Percentiles rank a stretch among this genome's conserved stretches.
Evolutionary conservation across 192 early-diverging fungal genomes (phyloP).

Genomic region (Coemansia sp.): DNA sequence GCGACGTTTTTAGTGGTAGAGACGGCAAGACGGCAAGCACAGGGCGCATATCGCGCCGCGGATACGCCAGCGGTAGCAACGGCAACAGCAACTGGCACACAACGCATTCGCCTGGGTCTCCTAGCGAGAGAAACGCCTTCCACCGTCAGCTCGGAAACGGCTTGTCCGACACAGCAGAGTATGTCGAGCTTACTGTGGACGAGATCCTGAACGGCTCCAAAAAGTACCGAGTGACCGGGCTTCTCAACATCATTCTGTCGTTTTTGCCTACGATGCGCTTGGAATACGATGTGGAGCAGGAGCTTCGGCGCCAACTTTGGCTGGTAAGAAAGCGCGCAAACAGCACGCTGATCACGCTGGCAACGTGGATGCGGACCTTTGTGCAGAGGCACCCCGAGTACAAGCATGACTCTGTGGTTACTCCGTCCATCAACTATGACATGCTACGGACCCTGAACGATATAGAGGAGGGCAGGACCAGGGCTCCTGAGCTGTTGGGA

Average conservation of each 20-base stretch:
- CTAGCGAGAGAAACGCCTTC: background rate
- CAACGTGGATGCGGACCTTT: constrained; percentile 89
- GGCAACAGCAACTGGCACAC: constrained; percentile 7
- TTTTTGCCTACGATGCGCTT: constrained; percentile 78
- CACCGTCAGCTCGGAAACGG: constrained; percentile 6
- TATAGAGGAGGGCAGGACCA: constrained; percentile 43
- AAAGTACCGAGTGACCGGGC: constrained; percentile 67
- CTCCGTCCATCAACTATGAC: constrained; percentile 82
- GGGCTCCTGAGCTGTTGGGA: constrained; percentile 44
- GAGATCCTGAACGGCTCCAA: constrained; percentile 90
- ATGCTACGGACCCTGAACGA: constrained; percentile 59
- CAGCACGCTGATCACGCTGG: constrained; percentile 81
- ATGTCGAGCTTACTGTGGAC: constrained; percentile 78
- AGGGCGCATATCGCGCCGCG: constrained; percentile 38
- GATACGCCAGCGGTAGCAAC: constrained; percentile 5
- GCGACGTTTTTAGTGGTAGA: constrained; percentile 64
- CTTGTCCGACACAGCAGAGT: constrained; percentile 56
- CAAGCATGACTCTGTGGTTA: constrained; percentile 83
- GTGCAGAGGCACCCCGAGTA: constrained; percentile 84
- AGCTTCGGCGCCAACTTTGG: constrained; percentile 74
- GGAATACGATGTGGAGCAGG: constrained; percentile 67
- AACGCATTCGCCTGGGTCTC: constrained; percentile 6
- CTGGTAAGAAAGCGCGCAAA: constrained; percentile 77
- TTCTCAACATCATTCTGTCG: constrained; percentile 74
- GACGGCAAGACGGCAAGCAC: constrained; percentile 41